Evolutionary conservation across 352 stramenopile species (phyloP), one percentile per base, ranked within the genome.

Genomic region (Phytopythium mirpurense): DNA sequence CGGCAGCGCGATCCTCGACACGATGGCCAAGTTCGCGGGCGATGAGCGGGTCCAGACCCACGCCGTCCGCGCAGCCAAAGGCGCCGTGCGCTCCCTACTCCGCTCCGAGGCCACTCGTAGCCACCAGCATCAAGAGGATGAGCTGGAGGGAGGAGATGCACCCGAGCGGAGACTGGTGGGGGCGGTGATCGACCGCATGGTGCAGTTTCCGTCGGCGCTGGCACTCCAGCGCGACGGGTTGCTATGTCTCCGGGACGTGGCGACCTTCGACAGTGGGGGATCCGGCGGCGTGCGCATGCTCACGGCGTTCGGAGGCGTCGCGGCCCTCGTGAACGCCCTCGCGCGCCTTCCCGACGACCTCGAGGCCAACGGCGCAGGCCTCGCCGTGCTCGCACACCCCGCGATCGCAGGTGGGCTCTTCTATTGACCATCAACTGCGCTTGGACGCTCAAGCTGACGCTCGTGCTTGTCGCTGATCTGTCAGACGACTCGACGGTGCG

Each of bases 341-440:
- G 68, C 67, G 16, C 60, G 40, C 5, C 56, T 88, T 18, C 72
- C 72, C 2, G 74, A 85, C 38, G 70, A 88, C 36, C 56, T 75
- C 5, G 54, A 71, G 18, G 74, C 68, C 0, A 78, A 83, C 24
- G 71, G 78, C 43, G 72, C 65, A 18, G 74, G 64, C 1, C 57
- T 88, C 3, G 81, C 72, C 6, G 60, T 86, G 9, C 64, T 88
- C 19, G 77, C 70, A 4, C 77, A 88, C 24, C 77, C 77, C 3
- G 62, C 62, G 42, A 70, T 88, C 14, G 67, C 70, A 56, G 72
- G 70, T 72, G 19, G 15, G 8, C 18, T 40, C 15, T 2, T 40
- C 15, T 2, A 49, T 46, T 2, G 32, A 27, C 10, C 18, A 11
- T 2, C 21, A 4, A 18, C 40, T 0, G 12, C 40, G 19, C 12